These are phyloP conservation scores for Scheffersomyces cryptocercus DNA, from an alignment of 1,139 yeast species.

Conservation along the genomic window DNA sequence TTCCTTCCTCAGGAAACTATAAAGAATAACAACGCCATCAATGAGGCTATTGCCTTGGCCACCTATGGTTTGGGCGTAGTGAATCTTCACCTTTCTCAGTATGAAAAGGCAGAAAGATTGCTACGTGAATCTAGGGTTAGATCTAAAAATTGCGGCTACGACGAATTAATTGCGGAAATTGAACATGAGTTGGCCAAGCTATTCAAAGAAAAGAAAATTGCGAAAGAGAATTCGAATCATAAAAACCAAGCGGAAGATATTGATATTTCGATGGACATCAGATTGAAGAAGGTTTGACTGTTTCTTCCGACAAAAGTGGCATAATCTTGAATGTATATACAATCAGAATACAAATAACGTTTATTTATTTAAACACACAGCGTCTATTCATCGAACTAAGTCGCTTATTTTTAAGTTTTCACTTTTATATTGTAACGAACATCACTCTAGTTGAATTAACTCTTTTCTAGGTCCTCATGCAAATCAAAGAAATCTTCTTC, in stretches of 20 bases:
- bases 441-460: slow-evolving; percentile 4
- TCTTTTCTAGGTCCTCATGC: too few species aligned
- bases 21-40: slow-evolving; percentile 21
- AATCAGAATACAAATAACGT: neutral
- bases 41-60: slow-evolving; percentile 74
- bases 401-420: slow-evolving; percentile 6
- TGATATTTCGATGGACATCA: slow-evolving; percentile 11
- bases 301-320: neutral
- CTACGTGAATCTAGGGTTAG: slow-evolving; percentile 71
- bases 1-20: slow-evolving; percentile 39
- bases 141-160: slow-evolving; percentile 68
- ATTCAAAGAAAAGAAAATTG: slow-evolving; percentile 54
- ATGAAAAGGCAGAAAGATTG: slow-evolving; percentile 58
- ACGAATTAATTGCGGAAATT: slow-evolving; percentile 62
- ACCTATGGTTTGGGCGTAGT: slow-evolving; percentile 86
- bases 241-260: slow-evolving; percentile 1
- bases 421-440: slow-evolving; percentile 7
- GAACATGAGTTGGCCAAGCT: slow-evolving; percentile 63
- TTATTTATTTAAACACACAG: neutral
- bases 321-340: neutral
- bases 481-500: too few species aligned
- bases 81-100: slow-evolving; percentile 56
- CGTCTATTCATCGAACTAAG: neutral
- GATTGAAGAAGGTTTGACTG: slow-evolving; percentile 5
- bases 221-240: slow-evolving; percentile 12